Base-by-base conservation (phyloP, 352 stramenopile species). In the Phytophthora agathidicida region DNA sequence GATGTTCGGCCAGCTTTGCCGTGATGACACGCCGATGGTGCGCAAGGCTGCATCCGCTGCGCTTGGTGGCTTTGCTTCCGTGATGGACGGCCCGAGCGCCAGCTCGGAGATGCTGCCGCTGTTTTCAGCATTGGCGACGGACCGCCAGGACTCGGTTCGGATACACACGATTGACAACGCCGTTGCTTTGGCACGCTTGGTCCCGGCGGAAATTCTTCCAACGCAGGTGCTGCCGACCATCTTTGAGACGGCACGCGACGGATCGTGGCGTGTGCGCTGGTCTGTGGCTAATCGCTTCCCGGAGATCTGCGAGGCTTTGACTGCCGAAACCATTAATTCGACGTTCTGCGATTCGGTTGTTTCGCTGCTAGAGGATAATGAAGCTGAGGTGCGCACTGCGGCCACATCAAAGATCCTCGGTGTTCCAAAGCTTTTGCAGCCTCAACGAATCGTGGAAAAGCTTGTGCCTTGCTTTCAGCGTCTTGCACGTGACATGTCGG, bases 191-290 rank as follows among this genome's bases (percentile, higher is more conserved):
- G 96, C 96, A 4, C 80, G 75, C 22, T 77, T 99, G 39, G 79
- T 96, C 19, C 59, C 74, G 3, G 52, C 82, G 35, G 78, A 92
- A 20, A 59, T 82, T 8, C 69, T 98, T 30, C 75, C 86, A 4
- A 73, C 88, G 6, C 76, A 95, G 35, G 75, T 99, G 9, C 62
- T 99, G 6, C 90, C 94, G 9, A 83, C 95, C 0, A 87, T 98
- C 35, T 88, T 98, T 22, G 86, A 95, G 26, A 96, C 87, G 0
- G 97, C 96, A 17, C 82, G 90, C 31, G 97, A 99, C 75, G 93
- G 91, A n/a, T 98, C 96, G 23, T 99, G 98, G 98, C 90, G 98
- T 49, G 97, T 99, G 27, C 86, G 98, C 30, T 99, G 96, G 96
- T 99, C 95, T 9, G 95, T 98, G 27, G 97, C 96, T 7, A 97